Evolutionary conservation across 176 grass and related monocot genomes (phyloP), one percentile per base, ranked within the genome.

Genomic region (barley (Hordeum vulgare)): DNA sequence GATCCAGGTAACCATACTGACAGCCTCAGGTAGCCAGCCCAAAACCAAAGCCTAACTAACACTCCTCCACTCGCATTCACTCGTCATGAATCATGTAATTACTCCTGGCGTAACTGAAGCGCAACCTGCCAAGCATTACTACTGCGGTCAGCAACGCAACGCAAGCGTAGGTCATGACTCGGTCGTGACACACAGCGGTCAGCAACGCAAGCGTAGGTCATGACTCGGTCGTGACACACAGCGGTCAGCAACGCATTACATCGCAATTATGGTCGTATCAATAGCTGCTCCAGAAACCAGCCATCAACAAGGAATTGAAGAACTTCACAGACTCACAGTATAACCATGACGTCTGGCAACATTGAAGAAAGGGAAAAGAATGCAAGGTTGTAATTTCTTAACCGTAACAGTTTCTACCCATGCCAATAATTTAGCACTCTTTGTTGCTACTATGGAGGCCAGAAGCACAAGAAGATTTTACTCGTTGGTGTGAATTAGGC

Each of bases 181-280:
- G 35, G 36, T 27, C 75, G 66, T 88, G 86, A 87, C 21, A 47
- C 63, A 23, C 85, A 87, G 47, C 47, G 15, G 61, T 51, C 28
- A 86, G 77, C n/a, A 28, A 51, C 25, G 44, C 29, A 72, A 75
- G 60, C 18, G 4, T 12, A 12, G 56, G n/a, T 81, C 78, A 86
- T 81, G 70, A 26, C 75, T 58, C 67, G 35, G 36, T 27, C 75
- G 66, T 88, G 86, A 87, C 21, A 47, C 63, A 23, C 85, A 87
- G 47, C 47, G 15, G 61, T 51, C 28, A 86, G 77, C n/a, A 28
- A 51, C 25, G 44, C 29, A 72, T n/a, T 71, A 77, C 51, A 36
- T 20, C 18, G 45, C 25, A 82, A 24, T 21, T 29, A 60, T 42
- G 66, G 13, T 42, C 53, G 37, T 27, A 29, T 71, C 51, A 71